Base-by-base conservation (phyloP, 129 eudicot genomes). In the Tagetes patula region DNA sequence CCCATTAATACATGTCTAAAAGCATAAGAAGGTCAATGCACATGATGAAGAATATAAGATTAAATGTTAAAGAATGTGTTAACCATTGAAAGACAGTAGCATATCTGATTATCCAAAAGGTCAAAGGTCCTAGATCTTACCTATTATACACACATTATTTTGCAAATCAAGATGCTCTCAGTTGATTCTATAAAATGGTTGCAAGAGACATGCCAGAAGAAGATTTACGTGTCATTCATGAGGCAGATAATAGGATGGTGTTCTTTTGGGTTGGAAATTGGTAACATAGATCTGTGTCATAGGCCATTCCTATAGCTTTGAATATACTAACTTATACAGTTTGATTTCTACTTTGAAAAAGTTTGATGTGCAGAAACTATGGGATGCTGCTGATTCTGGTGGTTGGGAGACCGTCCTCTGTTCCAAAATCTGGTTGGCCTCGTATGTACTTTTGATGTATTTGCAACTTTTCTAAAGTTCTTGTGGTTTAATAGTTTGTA, bases 401-500 rank as follows among this genome's bases (percentile, higher is more conserved):
- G 98, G 88, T 47, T 93, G n/a, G 98, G 98, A 85, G 87, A 49
- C 96, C 98, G n/a, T 89, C 96, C 56, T 89, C 98, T 75, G 88
- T 84, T 71, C 96, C 98, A 73, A 85, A 96, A 79, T 89, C 88
- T 77, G 61, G 84, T 38, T 93, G 98, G 98, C 90, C 90, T 31
- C 77, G 98, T 93, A 89, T 58, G 92, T 79, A 39, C 3, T 74
- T 82, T 61, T 10, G 53, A 3, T 62, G 14, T 8, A 37, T 50
- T n/a, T 70, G 41, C 67, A 49, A 3, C 48, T 43, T 47, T 3
- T 62, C 4, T 53, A 55, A 45, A 45, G 56, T 40, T 73, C 78
- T 77, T 41, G 65, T 62, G 36, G 67, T 40, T 71, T 60, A 10
- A 20, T 52, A n/a, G 0, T 41, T 27, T 71, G 30, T 39, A 33